phyloP scores from a whole-genome alignment of 192 early-diverging fungal species.

The Gorgonomyces haynaldii region DNA sequence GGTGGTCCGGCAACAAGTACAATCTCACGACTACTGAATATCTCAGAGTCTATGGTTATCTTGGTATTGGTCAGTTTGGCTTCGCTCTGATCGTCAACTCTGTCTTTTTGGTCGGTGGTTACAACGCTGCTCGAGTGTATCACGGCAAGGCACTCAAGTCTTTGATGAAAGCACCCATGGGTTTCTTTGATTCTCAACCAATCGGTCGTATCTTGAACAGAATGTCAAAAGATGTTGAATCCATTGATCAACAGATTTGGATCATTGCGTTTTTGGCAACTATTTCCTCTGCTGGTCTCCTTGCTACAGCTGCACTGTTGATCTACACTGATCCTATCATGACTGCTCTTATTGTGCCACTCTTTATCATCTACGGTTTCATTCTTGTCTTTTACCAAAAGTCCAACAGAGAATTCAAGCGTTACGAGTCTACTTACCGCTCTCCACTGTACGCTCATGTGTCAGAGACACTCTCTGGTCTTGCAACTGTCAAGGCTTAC shows the following conservation, averaged over 20 bases:
- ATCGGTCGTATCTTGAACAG: slow-evolving; percentile 59
- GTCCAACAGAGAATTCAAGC: slow-evolving; percentile 37
- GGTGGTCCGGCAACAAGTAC: slow-evolving; percentile 13
- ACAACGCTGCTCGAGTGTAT: slow-evolving; percentile 10
- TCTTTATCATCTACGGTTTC: slow-evolving; percentile 50
- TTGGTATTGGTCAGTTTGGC: slow-evolving; percentile 9
- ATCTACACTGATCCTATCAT: slow-evolving; percentile 3
- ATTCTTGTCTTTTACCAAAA: slow-evolving; percentile 33
- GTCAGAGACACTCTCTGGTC: slow-evolving; percentile 54
- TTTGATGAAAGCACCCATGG: slow-evolving; percentile 43
- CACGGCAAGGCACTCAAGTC: slow-evolving; percentile 37
- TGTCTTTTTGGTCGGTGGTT: slow-evolving; percentile 10
- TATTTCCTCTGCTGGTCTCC: slow-evolving; percentile 20
- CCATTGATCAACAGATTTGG: slow-evolving; percentile 44
- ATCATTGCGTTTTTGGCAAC: slow-evolving; percentile 36
- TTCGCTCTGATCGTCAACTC: slow-evolving; percentile 6
- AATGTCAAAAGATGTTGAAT: slow-evolving; percentile 35
- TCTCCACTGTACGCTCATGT: slow-evolving; percentile 60
- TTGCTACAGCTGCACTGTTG: slow-evolving; percentile 9
- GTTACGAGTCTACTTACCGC: slow-evolving; percentile 58
- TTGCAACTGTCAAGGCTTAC: slow-evolving; percentile 58
- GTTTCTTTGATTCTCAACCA: slow-evolving; percentile 50
- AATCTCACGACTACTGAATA: not conserved
- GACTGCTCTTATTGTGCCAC: slow-evolving; percentile 40
- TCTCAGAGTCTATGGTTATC: slow-evolving; percentile 6